Conservation (phyloP, 331 rosid species). For the Quercus phellos region DNA sequence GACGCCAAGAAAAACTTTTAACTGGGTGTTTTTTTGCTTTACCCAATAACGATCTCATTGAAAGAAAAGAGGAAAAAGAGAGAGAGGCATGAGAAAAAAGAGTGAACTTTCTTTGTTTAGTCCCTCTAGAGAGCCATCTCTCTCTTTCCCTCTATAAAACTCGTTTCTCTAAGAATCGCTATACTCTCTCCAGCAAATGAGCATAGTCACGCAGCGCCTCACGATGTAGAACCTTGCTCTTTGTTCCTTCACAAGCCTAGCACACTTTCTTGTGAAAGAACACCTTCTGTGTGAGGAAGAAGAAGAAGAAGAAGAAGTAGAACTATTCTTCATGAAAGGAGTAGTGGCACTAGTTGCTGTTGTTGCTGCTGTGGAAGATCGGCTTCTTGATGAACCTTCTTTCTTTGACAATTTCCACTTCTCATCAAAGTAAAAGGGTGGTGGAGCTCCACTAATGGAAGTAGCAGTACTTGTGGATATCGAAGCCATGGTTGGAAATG, state of each 20-base stretch:
- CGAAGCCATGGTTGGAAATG: constrained; percentile 4
- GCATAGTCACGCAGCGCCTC: constrained; percentile 93
- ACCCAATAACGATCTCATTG: constrained; percentile 20
- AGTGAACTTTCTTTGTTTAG: constrained; percentile 10
- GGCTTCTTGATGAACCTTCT: constrained; percentile 48
- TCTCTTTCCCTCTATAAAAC: background rate
- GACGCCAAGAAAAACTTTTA: constrained; percentile 18
- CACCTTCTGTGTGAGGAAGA: constrained; percentile 51
- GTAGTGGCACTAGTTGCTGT: background rate
- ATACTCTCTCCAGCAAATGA: constrained; percentile 86
- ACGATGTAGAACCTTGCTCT: constrained; percentile 91
- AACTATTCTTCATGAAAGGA: constrained; percentile 37
- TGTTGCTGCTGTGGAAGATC: constrained; percentile 31
- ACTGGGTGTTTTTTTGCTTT: background rate
- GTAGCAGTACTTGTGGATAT: background rate
- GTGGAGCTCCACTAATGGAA: constrained; percentile 14
- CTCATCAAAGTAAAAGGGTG: constrained; percentile 66
- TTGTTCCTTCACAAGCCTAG: constrained; percentile 78
- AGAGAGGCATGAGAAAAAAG: background rate
- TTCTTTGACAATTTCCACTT: constrained; percentile 85
- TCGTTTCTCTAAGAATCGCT: constrained; percentile 35
- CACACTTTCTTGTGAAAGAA: constrained; percentile 73
- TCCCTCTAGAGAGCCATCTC: constrained; percentile 13
- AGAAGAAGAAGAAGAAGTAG: constrained; percentile 6
- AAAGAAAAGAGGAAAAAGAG: constrained; percentile 3